Evolutionary conservation across 2,329 filamentous ascomycete species (phyloP).

Genomic region (Orbilia javanica): DNA sequence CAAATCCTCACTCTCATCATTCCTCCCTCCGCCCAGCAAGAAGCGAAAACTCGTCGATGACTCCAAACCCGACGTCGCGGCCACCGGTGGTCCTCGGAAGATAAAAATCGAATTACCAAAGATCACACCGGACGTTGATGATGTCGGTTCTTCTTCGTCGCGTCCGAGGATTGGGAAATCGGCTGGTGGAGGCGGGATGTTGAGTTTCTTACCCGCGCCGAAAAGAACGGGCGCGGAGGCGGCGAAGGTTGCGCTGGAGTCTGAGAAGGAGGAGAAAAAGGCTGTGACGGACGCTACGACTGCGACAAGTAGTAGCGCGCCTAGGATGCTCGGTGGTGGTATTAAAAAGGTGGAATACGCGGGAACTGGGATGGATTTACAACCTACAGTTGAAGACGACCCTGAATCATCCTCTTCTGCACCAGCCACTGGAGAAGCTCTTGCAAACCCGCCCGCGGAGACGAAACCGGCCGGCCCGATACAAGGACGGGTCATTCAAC

Average conservation of each 20-base stretch:
- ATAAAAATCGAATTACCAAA: slow-evolving; percentile 62
- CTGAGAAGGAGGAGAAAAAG: slow-evolving; percentile 46
- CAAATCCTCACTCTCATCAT: slow-evolving; percentile 49
- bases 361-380: slow-evolving; percentile 52
- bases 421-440: not conserved
- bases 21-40: slow-evolving; percentile 56
- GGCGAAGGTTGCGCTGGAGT: slow-evolving; percentile 40
- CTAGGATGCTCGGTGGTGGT: slow-evolving; percentile 44
- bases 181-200: slow-evolving; percentile 54
- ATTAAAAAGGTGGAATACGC: slow-evolving; percentile 55
- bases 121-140: slow-evolving; percentile 53
- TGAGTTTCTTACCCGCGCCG: slow-evolving; percentile 61
- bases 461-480: slow-evolving; percentile 40
- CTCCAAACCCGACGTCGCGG: slow-evolving; percentile 22
- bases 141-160: slow-evolving; percentile 48
- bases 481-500: slow-evolving; percentile 47
- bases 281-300: not conserved
- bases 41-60: slow-evolving; percentile 59
- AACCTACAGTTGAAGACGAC: slow-evolving; percentile 39
- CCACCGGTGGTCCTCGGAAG: slow-evolving; percentile 59
- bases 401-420: not conserved
- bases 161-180: slow-evolving; percentile 27
- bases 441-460: slow-evolving; percentile 13
- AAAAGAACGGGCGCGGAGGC: slow-evolving; percentile 60
- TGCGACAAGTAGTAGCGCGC: not conserved